A percentile compares a stretch with the other conserved stretches of the same genome.
These are phyloP conservation scores for Oidium heveae DNA, from an alignment of 2,329 filamentous ascomycete species.

Conservation along the genomic window DNA sequence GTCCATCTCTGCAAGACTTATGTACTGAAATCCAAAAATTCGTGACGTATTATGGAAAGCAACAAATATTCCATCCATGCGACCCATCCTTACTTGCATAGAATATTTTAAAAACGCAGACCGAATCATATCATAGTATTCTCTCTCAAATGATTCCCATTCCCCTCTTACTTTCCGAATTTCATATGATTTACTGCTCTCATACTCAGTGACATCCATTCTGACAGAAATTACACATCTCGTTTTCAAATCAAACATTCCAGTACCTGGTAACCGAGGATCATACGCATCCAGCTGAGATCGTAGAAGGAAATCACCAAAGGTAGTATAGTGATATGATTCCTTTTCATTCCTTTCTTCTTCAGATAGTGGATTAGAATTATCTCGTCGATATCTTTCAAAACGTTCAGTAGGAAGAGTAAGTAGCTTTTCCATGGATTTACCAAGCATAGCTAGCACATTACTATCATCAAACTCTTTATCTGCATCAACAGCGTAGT, in stretches of 20 bases:
- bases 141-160: constrained; percentile 81
- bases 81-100: constrained; percentile 82
- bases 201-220: constrained; percentile 52
- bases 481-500: constrained; percentile 87
- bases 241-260: constrained; percentile 93
- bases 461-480: constrained; percentile 73
- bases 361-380: constrained; percentile 41
- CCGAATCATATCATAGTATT: constrained; percentile 92
- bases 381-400: constrained; percentile 53
- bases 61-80: constrained; percentile 97
- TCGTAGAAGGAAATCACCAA: constrained; percentile 76
- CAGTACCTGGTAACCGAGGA: constrained; percentile 59
- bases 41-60: constrained; percentile 86
- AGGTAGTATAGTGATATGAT: constrained; percentile 64
- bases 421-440: constrained; percentile 88
- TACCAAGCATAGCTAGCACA: constrained; percentile 73
- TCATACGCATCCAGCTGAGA: constrained; percentile 89
- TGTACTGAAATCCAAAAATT: constrained; percentile 95
- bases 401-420: constrained; percentile 63
- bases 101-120: constrained; percentile 92
- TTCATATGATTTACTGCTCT: constrained; percentile 65
- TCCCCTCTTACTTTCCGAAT: constrained; percentile 50
- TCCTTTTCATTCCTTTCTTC: constrained; percentile 49
- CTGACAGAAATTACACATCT: constrained; percentile 76
- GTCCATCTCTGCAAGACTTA: constrained; percentile 73